Base-by-base conservation (phyloP, 257 asterid genomes). In the Ajuga chamaepitys region DNA sequence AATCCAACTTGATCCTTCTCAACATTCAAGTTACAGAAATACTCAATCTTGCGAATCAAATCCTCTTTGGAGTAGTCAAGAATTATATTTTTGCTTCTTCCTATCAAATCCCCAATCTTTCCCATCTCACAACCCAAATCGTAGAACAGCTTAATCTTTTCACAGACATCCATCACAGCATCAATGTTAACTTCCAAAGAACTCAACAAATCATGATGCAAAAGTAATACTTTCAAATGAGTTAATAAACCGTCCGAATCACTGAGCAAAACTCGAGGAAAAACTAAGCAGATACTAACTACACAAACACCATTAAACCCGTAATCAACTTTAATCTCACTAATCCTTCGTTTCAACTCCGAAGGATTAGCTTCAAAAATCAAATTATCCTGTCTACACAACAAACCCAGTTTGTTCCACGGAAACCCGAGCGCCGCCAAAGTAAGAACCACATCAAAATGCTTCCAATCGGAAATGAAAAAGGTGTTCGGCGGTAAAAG, bases 71-170 rank as follows among this genome's bases (percentile, higher is more conserved):
- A 37, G 64, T 83, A 75, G 61, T 79, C 77, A 22, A 75, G 10
- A 26, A 85, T 81, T 55, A 87, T 51, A 20, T 57, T 20, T 51
- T 77, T 83, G 74, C 56, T 71, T 63, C 76, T 72, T n/a, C 82
- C 86, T 78, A 87, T 71, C 70, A 77, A 68, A 20, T 77, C 93
- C 25, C 91, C 84, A 4, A 85, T 13, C 73, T 61, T 63, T 62
- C 86, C 86, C 79, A 65, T 70, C 81, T 79, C 83, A 62, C 88
- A 81, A 64, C 88, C 86, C 62, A 81, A 72, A 51, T 83, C 85
- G 62, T 75, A 87, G 71, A 87, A 82, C 38, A 74, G 34, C 56
- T 76, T 68, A 48, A 83, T 44, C 48, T 83, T 87, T 58, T 72
- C 67, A 70, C 95, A 87, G 32, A 85, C 17, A 51, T 67, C 83